Evolutionary conservation across 768 basidiomycete species (phyloP), one percentile per base, ranked within the genome.

Genomic region (Mycena latifolia): DNA sequence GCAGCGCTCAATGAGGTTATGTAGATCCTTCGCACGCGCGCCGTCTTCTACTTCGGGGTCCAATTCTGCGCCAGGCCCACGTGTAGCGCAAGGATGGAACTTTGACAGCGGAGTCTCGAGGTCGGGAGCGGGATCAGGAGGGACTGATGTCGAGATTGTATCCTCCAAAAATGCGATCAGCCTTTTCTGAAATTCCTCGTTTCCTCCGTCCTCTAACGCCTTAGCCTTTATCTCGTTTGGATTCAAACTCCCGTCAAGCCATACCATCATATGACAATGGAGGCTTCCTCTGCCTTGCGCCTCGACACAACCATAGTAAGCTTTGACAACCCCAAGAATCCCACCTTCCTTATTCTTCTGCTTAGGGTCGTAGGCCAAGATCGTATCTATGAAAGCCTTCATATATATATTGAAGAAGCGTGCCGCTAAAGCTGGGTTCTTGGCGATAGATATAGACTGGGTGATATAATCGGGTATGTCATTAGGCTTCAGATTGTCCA

Each of bases 391-490:
- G n/a, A 20, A 43, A 5, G 41, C 41, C 6, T 43, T 20, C 41
- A 43, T 37, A n/a, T 54, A 61, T 10, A 47, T n/a, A 61, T 61
- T 54, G 12, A 61, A 61, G 28, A 61, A 61, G 0, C 33, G 60
- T 0, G 60, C 60, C 5, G 60, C 60, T 2, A 61, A 39, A 17
- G 37, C 37, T 10, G 37, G 37, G 37, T 37, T 37, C 14, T 37
- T 37, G 7, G 37, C 37, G 14, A 37, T 37, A 3, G 37, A 9
- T 7, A 15, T 17, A 37, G 37, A 7, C 37, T 37, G 37, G 10
- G 8, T 14, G 37, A 37, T 15, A 37, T 37, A 37, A 14, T 14
- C 15, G 37, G 37, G 37, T 37, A 37, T 15, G 37, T 37, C 37
- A 3, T 37, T 37, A 3, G 37, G 37, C 7, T 7, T 14, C 9